phyloP scores from a whole-genome alignment of 75 land plant species.

The Cunninghamia lanceolata region DNA sequence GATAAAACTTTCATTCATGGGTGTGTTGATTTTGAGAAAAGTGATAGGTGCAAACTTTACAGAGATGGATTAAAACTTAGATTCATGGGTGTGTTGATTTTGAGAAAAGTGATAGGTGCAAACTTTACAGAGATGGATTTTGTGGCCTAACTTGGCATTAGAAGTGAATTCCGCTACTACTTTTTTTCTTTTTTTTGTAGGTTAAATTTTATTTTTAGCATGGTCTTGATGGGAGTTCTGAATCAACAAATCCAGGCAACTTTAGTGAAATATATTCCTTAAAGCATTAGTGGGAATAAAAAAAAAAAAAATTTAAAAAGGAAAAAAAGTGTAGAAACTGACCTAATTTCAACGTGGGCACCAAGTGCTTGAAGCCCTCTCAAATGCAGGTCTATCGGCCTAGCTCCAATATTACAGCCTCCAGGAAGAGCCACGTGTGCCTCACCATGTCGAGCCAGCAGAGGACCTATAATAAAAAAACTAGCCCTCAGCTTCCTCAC shows the following conservation, averaged over 20 bases:
- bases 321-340: neutral
- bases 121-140: neutral
- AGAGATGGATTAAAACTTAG: no score
- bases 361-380: slow-evolving; percentile 66
- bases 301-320: neutral
- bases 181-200: no score
- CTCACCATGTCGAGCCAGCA: slow-evolving; percentile 65
- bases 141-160: neutral
- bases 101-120: no score
- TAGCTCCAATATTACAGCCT: slow-evolving; percentile 68
- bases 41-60: neutral
- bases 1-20: neutral
- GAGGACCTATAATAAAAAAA: slow-evolving; percentile 64
- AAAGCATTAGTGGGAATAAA: neutral
- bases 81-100: neutral
- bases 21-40: neutral
- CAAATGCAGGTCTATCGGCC: slow-evolving; percentile 67
- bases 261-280: neutral
- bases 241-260: neutral
- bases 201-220: no score
- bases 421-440: slow-evolving; percentile 72
- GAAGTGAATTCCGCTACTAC: no score
- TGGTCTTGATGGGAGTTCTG: neutral
- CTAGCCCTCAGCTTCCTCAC: slow-evolving; percentile 62
- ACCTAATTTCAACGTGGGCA: slow-evolving; percentile 56